phyloP scores from a whole-genome alignment of 2,329 filamentous ascomycete genomes.

The Colletotrichum lindemuthianum region DNA sequence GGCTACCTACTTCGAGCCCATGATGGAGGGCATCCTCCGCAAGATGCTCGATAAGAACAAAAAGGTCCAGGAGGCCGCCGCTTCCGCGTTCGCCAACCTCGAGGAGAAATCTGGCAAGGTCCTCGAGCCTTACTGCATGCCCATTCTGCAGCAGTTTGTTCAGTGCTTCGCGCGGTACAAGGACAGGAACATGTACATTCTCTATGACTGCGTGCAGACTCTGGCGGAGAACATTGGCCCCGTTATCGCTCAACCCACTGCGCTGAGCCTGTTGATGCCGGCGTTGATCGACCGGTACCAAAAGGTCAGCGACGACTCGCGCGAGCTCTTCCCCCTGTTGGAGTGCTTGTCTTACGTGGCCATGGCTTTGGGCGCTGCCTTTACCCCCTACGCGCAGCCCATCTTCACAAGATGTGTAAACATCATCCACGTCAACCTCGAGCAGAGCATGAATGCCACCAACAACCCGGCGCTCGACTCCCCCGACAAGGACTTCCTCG shows the following conservation, averaged over 20 bases:
- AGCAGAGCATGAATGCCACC: conserved; percentile 78
- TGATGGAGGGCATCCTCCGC: conserved; percentile 95
- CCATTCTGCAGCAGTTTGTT: conserved; percentile 93
- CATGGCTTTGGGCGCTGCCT: conserved; percentile 82
- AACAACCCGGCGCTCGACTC: conserved; percentile 76
- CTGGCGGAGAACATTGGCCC: conserved; percentile 90
- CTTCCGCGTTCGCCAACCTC: conserved; percentile 93
- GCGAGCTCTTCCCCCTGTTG: conserved; percentile 93
- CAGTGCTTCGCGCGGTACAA: conserved; percentile 95
- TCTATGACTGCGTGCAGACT: conserved; percentile 98
- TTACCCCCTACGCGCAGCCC: conserved; percentile 84
- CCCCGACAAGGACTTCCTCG: conserved; percentile 96
- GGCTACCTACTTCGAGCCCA: conserved; percentile 86
- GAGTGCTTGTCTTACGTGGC: conserved; percentile 97
- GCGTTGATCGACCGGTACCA: conserved; percentile 90
- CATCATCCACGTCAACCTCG: conserved; percentile 91
- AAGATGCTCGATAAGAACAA: conserved; percentile 99
- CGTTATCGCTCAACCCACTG: conserved; percentile 79
- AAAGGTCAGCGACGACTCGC: conserved; percentile 85
- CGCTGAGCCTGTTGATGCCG: conserved; percentile 91
- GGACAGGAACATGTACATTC: conserved; percentile 97
- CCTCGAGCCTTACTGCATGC: conserved; percentile 85
- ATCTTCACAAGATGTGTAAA: conserved; percentile 90
- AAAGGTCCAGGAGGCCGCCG: conserved; percentile 95
- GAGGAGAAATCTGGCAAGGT: conserved; percentile 90